Base-by-base conservation (phyloP, 1,284 basidiomycete species). In the Cryptococcus amylolentus region DNA sequence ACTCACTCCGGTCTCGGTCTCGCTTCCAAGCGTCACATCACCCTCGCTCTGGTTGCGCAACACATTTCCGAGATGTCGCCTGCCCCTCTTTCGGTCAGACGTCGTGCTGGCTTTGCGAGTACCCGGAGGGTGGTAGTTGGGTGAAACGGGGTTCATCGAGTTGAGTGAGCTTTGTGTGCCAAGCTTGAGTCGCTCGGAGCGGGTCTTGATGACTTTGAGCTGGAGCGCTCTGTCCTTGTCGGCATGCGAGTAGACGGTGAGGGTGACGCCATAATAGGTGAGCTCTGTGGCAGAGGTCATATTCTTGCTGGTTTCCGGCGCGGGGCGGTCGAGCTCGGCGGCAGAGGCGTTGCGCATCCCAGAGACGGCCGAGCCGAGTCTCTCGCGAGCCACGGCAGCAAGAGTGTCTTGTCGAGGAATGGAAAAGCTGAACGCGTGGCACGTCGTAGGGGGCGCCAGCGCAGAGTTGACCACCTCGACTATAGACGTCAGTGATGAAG, bases 391-490 rank as follows among this genome's bases (percentile, higher is more conserved):
- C 40, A 68, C 57, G 31, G 65, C 62, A 9, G 67, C 54, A 9
- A 70, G 60, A 2, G 71, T 67, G 51, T 70, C 68, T 48, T 70
- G 65, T 18, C 68, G 67, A 7, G 72, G 66, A 20, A 78, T 68
- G 50, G 69, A 76, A 63, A 97, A 97, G 4, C 89, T 88, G 77
- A 98, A 98, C 0, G 86, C 88, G 77, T 97, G 92, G 48, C 92
- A 88, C 16, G 92, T 95, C 18, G 89, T 90, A 1, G 91, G 87
- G 4, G 92, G 92, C 65, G 93, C 88, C 8, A 94, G 82, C 0
- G 89, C 90, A 14, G 91, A 91, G 16, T 91, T 89, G 72, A 96
- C 87, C 60, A 98, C 88, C 72, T 98, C 94, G 49, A 98, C 89
- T 78, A 88, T 88, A 49, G 90, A 18, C 43, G 42, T 39, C 28